Evolutionary conservation across 2,329 filamentous ascomycete genomes (phyloP).

Genomic region (Fusarium robinianum): DNA sequence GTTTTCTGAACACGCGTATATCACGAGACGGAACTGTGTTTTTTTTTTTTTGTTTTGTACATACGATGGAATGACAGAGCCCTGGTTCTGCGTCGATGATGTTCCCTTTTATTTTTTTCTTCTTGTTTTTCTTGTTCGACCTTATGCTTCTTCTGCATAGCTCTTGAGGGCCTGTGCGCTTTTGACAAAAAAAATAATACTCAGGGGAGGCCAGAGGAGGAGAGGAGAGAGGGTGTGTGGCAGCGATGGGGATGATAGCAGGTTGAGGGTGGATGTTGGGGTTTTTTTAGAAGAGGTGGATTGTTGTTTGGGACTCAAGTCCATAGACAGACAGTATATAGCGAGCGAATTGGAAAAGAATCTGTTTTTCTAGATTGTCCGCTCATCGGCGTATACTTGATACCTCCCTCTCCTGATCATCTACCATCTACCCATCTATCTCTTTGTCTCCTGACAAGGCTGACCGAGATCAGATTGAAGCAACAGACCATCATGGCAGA

Average conservation of each 20-base stretch:
- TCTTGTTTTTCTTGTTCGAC: too few species aligned
- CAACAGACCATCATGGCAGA: background rate
- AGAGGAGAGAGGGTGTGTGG: constrained; percentile 5
- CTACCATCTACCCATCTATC: too few species aligned
- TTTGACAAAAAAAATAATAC: too few species aligned
- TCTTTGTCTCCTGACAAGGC: too few species aligned
- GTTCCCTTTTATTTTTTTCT: too few species aligned
- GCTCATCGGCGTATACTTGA: too few species aligned
- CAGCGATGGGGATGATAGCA: constrained; percentile 1
- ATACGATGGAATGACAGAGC: constrained; percentile 30
- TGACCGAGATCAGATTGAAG: background rate
- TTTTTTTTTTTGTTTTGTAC: constrained; percentile 28
- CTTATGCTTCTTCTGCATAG: too few species aligned
- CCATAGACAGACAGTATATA: constrained; percentile 36
- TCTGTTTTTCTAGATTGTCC: constrained; percentile 13
- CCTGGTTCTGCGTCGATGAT: too few species aligned
- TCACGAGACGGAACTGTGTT: constrained; percentile 36
- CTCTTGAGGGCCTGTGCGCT: too few species aligned
- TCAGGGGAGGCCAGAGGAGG: background rate
- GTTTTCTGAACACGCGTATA: constrained; percentile 31
- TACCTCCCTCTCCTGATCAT: too few species aligned
- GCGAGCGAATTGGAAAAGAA: constrained; percentile 26
- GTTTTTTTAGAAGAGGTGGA: constrained; percentile 22
- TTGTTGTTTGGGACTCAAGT: constrained; percentile 18
- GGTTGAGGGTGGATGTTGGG: constrained; percentile 1